These are phyloP conservation scores for Coprinopsis marcescibilis DNA, from an alignment of 768 basidiomycete genomes.

Conservation along the genomic window DNA sequence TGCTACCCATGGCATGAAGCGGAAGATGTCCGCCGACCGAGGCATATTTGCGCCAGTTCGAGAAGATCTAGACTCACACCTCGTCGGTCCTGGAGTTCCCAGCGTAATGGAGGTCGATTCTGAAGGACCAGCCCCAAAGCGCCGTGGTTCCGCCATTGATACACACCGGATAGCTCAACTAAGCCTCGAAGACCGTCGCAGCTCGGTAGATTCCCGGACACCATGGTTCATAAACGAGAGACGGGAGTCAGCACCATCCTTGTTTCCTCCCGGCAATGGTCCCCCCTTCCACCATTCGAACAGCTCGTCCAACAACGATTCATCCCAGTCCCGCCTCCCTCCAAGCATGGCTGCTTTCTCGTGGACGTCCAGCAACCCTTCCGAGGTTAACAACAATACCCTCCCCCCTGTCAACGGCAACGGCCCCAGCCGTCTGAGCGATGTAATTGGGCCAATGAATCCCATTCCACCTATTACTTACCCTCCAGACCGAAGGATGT, in stretches of 20 bases:
- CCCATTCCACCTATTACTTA: conserved; percentile 58
- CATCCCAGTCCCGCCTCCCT: conserved; percentile 58
- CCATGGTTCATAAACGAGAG: conserved; percentile 64
- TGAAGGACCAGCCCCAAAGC: conserved; percentile 71
- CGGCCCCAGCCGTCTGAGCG: conserved; percentile 44
- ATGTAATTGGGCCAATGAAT: conserved; percentile 39
- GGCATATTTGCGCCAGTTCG: conserved; percentile 42
- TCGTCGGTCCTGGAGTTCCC: conserved; percentile 63
- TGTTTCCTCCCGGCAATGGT: conserved; percentile 53
- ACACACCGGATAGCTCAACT: conserved; percentile 72
- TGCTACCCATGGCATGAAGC: conserved; percentile 61
- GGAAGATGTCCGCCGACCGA: conserved; percentile 77
- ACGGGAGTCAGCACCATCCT: conserved; percentile 70
- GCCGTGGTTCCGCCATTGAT: conserved; percentile 80
- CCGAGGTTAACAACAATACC: conserved; percentile 27
- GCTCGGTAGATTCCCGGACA: too few species aligned
- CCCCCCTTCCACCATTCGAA: conserved; percentile 51
- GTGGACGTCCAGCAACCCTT: conserved; percentile 56
- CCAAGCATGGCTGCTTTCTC: conserved; percentile 64
- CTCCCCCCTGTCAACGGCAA: conserved; percentile 29
- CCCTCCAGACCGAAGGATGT: conserved; percentile 68
- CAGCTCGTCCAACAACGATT: conserved; percentile 53
- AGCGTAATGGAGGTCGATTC: conserved; percentile 52
- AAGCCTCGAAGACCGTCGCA: conserved; percentile 71
- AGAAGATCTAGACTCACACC: conserved; percentile 64